Conservation (phyloP, 495 filamentous ascomycete species). For the Penicillium antarcticum region DNA sequence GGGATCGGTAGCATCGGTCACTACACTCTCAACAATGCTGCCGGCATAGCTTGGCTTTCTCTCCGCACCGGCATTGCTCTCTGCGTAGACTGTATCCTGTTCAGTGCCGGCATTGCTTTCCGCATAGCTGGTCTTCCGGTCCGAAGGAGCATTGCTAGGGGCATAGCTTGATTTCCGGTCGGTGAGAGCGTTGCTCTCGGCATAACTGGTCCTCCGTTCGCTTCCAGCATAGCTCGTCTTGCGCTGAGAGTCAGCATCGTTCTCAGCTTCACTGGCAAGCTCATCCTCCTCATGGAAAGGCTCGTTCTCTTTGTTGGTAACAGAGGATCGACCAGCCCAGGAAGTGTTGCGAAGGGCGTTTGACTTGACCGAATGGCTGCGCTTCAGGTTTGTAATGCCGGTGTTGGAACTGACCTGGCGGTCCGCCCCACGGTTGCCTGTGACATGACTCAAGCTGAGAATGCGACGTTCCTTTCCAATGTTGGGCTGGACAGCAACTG, state of each 20-base stretch:
- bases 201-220: constrained; percentile 7
- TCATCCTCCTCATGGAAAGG: constrained; percentile 53
- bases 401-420: constrained; percentile 49
- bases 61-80: constrained; percentile 46
- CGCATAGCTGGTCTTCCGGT: constrained; percentile 22
- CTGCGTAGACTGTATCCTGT: constrained; percentile 48
- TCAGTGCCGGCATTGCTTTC: constrained; percentile 53
- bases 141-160: not conserved
- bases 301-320: constrained; percentile 62
- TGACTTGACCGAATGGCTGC: constrained; percentile 70
- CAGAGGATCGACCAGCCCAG: constrained; percentile 58
- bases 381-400: constrained; percentile 53
- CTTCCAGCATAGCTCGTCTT: constrained; percentile 44
- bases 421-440: constrained; percentile 64
- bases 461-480: constrained; percentile 64
- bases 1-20: constrained; percentile 44
- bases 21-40: constrained; percentile 46
- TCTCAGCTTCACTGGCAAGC: constrained; percentile 38
- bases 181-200: constrained; percentile 16
- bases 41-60: constrained; percentile 50
- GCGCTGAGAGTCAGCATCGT: constrained; percentile 52
- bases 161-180: constrained; percentile 5
- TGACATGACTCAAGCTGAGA: constrained; percentile 83
- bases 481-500: constrained; percentile 48
- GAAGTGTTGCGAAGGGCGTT: constrained; percentile 66